Evolutionary conservation across 2,329 filamentous ascomycete species (phyloP), one percentile per base, ranked within the genome.

Genomic region (Aspergillus felis): DNA sequence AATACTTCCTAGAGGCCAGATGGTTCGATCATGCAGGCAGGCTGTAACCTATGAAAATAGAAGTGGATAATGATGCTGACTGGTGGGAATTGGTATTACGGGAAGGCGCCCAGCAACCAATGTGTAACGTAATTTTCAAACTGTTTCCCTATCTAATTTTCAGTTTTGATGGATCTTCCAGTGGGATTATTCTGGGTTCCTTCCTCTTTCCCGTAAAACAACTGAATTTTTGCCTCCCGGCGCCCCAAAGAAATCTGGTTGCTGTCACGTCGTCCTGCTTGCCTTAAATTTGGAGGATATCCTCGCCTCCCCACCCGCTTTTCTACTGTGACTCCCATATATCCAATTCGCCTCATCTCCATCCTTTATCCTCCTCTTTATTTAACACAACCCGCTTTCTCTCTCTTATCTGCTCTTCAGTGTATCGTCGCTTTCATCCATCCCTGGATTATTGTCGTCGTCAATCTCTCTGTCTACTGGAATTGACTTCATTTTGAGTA

Each of bases 341-440:
- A 60, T 57, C 57, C 50, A 54, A 59, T 48, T 28, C 22, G 38
- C 49, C 48, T 55, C 54, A 44, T 35, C 48, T 44, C 38, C 48
- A 55, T 51, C 51, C 46, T 46, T 50, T 35, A 42, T 53, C 41
- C 2, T 57, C 54, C 50, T 51, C 58, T 54, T 58, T 61, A 61
- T 66, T 57, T 61, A 65, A 64, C 60, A 64, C 60, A 59, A 63
- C 61, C 62, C 64, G 58, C 60, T 52, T 51, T 54, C 55, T 48
- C 55, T 57, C 47, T 61, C 51, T 59, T 46, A 51, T 47, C 48
- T 51, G 25, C 28, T 28, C 22, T 53, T 53, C 29, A n/a, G 27
- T 7, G 10, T 32, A 48, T 49, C 56, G 20, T 59, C 55, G 44
- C 54, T 55, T 49, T 46, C 51, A 50, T 57, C 59, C 61, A 58